phyloP scores from a whole-genome alignment of 495 filamentous ascomycete genomes.

The Corynascus novoguineensis region DNA sequence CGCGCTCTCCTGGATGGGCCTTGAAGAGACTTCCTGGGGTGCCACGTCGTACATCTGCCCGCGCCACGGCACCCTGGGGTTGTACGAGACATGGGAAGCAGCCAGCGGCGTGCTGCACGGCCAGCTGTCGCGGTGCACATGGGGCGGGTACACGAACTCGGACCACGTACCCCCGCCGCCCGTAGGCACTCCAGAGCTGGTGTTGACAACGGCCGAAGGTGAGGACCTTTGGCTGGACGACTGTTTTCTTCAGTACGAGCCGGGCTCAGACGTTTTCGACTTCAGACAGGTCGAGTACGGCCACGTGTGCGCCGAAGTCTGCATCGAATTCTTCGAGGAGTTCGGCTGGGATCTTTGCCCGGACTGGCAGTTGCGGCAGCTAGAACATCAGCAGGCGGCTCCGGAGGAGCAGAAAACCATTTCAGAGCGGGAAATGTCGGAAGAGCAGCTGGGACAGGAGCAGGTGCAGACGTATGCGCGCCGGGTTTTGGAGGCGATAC shows the following conservation, averaged over 20 bases:
- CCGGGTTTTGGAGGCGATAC: background rate
- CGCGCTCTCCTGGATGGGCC: slow-evolving; percentile 5
- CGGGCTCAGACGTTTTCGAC: background rate
- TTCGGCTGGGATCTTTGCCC: background rate
- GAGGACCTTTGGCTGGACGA: slow-evolving; percentile 7
- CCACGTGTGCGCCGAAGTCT: background rate
- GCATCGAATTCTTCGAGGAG: background rate
- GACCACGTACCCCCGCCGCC: background rate
- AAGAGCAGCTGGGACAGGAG: too few relatives aligned
- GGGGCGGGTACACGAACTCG: background rate
- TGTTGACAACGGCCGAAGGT: background rate
- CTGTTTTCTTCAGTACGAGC: background rate
- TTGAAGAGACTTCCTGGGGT: slow-evolving; percentile 3
- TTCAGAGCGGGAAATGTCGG: background rate
- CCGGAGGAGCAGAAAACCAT: background rate
- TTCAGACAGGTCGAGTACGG: background rate
- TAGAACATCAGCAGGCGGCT: background rate
- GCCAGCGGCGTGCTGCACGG: background rate
- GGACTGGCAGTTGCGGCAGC: background rate
- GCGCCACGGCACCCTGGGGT: background rate
- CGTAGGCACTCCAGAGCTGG: background rate
- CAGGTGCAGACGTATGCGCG: too few relatives aligned
- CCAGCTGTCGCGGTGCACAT: background rate
- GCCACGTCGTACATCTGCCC: background rate
- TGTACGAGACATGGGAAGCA: background rate